These are phyloP conservation scores for Aspergillus thermomutatus DNA, from an alignment of 2,329 filamentous ascomycete genomes.

Conservation along the genomic window DNA sequence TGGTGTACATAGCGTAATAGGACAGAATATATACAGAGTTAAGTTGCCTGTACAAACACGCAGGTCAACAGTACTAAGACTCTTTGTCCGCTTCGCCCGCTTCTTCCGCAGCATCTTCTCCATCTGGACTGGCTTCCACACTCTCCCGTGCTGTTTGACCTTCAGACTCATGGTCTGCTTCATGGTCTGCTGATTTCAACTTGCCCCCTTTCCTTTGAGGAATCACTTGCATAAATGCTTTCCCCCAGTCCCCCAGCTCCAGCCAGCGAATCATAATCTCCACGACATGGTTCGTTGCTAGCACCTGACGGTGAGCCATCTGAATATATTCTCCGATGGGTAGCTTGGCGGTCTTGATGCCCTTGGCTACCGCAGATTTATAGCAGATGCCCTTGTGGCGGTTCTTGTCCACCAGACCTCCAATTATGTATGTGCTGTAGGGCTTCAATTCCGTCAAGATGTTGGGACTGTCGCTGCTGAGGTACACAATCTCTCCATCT, in stretches of 20 bases:
- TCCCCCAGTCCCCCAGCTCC: conserved; percentile 84
- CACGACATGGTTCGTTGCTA: conserved; percentile 92
- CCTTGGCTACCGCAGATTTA: conserved; percentile 68
- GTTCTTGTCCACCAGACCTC: conserved; percentile 93
- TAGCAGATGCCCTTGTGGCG: conserved; percentile 93
- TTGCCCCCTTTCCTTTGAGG: conserved; percentile 84
- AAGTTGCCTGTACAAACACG: background rate
- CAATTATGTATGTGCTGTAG: conserved; percentile 87
- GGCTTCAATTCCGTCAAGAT: conserved; percentile 80
- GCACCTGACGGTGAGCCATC: conserved; percentile 79
- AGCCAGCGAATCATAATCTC: conserved; percentile 97
- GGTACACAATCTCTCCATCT: conserved; percentile 70
- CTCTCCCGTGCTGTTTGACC: conserved; percentile 22
- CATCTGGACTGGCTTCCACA: conserved; percentile 19
- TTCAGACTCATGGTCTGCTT: background rate
- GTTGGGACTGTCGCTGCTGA: conserved; percentile 86
- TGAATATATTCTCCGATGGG: conserved; percentile 95
- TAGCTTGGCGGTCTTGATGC: conserved; percentile 82
- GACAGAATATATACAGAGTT: background rate
- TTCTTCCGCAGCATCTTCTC: conserved; percentile 8
- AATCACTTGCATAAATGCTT: conserved; percentile 83
- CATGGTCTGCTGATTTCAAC: conserved; percentile 45
- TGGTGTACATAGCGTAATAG: background rate
- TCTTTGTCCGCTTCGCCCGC: background rate
- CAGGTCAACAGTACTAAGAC: background rate